Evolutionary conservation across 129 eudicot species (phyloP).

Genomic region (Smallanthus sonchifolius): DNA sequence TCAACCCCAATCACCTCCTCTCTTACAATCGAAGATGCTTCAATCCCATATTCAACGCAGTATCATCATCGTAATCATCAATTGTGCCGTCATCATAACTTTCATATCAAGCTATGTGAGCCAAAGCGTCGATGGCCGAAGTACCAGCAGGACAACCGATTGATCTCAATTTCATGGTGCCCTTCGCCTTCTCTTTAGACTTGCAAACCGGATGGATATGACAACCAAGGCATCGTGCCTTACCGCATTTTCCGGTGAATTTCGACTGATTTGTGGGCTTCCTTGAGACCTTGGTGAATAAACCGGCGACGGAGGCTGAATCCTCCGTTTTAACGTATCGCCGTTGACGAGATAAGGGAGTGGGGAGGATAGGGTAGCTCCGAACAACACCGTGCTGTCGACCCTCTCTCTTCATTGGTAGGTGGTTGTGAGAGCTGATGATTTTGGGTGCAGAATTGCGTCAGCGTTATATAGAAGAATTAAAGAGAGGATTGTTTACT

Average conservation of each 20-base stretch:
- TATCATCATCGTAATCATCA: conserved; percentile 22
- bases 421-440: conserved; percentile 3
- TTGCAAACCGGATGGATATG: conserved; percentile 54
- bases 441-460: neutral
- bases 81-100: neutral
- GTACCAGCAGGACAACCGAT: conserved; percentile 23
- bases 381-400: conserved; percentile 48
- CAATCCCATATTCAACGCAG: conserved; percentile 6
- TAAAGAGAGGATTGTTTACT: conserved; percentile 8
- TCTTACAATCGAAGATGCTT: conserved; percentile 5
- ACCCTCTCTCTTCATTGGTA: conserved; percentile 46
- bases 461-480: conserved; percentile 18
- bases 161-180: conserved; percentile 42
- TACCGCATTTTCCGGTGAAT: conserved; percentile 62
- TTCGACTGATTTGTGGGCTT: conserved; percentile 84
- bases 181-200: conserved; percentile 57
- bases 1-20: conserved; percentile 24
- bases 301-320: conserved; percentile 51
- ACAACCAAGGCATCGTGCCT: conserved; percentile 47
- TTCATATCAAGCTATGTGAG: conserved; percentile 26
- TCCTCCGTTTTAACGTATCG: conserved; percentile 23
- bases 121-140: conserved; percentile 34
- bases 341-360: conserved; percentile 13
- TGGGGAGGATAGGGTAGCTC: conserved; percentile 8
- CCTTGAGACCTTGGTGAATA: conserved; percentile 43